Evolutionary conservation across 2,329 filamentous ascomycete genomes (phyloP).

Genomic region (Fusarium xyrophilum): DNA sequence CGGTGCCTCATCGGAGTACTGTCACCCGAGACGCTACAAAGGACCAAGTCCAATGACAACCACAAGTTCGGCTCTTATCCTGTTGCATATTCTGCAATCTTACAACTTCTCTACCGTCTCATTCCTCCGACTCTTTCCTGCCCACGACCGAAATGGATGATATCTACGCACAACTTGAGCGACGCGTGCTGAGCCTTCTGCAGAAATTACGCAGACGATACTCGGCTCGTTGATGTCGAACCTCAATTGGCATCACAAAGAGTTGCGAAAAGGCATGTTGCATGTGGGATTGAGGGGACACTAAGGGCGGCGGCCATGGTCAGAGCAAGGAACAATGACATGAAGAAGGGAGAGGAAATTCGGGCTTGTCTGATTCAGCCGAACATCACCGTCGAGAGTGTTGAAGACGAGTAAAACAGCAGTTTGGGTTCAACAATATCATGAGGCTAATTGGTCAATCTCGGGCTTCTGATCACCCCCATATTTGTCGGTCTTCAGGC

Average conservation of each 20-base stretch:
- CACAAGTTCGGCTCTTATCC: neutral
- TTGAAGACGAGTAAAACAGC: neutral
- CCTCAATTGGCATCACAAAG: neutral
- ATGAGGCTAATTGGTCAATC: neutral
- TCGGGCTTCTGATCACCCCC: neutral
- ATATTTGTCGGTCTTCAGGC: neutral
- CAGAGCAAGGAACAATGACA: neutral
- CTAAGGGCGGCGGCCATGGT: neutral
- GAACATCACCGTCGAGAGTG: neutral
- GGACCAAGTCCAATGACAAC: neutral
- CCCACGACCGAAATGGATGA: neutral
- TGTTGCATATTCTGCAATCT: neutral
- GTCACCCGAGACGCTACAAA: neutral
- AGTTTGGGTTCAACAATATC: accelerated
- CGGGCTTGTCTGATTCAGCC: neutral
- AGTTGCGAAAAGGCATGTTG: neutral
- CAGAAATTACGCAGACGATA: neutral
- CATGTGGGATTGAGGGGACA: neutral
- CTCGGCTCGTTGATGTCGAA: neutral
- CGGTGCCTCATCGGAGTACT: neutral
- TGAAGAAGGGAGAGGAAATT: neutral
- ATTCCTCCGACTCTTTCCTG: accelerated
- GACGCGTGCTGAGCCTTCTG: accelerated
- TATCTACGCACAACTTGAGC: neutral
- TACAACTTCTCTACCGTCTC: accelerated